These are phyloP conservation scores for Neolentinus lepideus DNA, from an alignment of 1,284 basidiomycete genomes.

Conservation along the genomic window DNA sequence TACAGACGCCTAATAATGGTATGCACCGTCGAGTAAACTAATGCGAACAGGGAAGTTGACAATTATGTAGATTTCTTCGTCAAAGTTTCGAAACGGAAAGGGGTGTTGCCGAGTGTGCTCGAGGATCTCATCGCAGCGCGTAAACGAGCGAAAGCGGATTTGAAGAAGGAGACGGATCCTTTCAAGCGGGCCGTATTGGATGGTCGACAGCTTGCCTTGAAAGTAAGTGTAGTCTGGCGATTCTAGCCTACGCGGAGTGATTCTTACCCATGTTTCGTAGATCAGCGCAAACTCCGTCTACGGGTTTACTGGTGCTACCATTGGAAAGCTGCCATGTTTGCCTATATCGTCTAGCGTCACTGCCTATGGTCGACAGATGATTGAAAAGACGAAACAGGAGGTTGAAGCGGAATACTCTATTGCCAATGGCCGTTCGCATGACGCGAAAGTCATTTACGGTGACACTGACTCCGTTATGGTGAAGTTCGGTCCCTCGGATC, in stretches of 20 bases:
- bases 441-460: constrained; percentile 92
- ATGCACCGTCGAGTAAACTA: too few relatives aligned
- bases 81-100: constrained; percentile 69
- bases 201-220: constrained; percentile 89
- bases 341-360: constrained; percentile 91
- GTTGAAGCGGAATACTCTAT: constrained; percentile 85
- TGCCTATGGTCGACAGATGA: constrained; percentile 95
- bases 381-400: constrained; percentile 90
- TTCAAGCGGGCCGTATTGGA: constrained; percentile 94
- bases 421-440: constrained; percentile 78
- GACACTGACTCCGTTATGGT: constrained; percentile 99
- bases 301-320: constrained; percentile 92
- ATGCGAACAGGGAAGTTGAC: neutral
- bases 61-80: constrained; percentile 71
- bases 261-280: constrained; percentile 29
- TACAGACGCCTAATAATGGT: constrained; percentile 92
- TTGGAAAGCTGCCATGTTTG: constrained; percentile 91
- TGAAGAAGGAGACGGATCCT: constrained; percentile 93
- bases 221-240: constrained; percentile 42
- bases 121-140: constrained; percentile 89
- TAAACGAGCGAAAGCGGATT: constrained; percentile 87
- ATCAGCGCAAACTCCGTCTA: constrained; percentile 98
- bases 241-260: neutral
- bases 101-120: constrained; percentile 83
- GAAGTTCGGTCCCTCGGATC: constrained; percentile 83